Conservation (phyloP, 805 yeast genomes). For the Candida maesae region DNA sequence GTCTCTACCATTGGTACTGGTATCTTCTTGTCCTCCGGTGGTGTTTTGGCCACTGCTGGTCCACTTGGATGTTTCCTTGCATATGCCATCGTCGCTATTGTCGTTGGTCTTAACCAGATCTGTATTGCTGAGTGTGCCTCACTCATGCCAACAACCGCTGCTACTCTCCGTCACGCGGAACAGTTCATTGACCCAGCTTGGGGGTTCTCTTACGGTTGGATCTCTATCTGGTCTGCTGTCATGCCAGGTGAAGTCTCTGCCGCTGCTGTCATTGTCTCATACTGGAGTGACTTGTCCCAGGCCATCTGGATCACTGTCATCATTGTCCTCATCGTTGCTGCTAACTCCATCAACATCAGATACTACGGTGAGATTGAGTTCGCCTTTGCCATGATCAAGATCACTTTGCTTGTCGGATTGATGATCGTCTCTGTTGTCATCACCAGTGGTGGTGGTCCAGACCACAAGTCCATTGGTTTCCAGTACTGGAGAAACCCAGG, state of each 20-base stretch:
- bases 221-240: slow-evolving; percentile 37
- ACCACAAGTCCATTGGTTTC: slow-evolving; percentile 32
- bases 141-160: slow-evolving; percentile 37
- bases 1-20: slow-evolving; percentile 47
- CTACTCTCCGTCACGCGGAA: slow-evolving; percentile 35
- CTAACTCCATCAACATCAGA: slow-evolving; percentile 35
- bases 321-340: slow-evolving; percentile 32
- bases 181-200: slow-evolving; percentile 41
- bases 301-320: slow-evolving; percentile 45
- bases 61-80: slow-evolving; percentile 35
- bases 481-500: slow-evolving; percentile 33
- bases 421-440: slow-evolving; percentile 51
- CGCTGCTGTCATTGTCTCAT: slow-evolving; percentile 41
- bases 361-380: slow-evolving; percentile 51
- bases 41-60: slow-evolving; percentile 33
- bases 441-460: slow-evolving; percentile 62
- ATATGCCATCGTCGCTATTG: slow-evolving; percentile 32
- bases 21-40: slow-evolving; percentile 37
- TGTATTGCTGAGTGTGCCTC: slow-evolving; percentile 37
- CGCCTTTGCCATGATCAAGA: slow-evolving; percentile 59
- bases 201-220: slow-evolving; percentile 46
- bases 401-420: slow-evolving; percentile 56
- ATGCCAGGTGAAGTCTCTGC: slow-evolving; percentile 44
- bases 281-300: slow-evolving; percentile 41
- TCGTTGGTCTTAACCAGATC: slow-evolving; percentile 38